Evolutionary conservation across 805 yeast genomes (phyloP).

Genomic region (Cyberlindnera lachancei): DNA sequence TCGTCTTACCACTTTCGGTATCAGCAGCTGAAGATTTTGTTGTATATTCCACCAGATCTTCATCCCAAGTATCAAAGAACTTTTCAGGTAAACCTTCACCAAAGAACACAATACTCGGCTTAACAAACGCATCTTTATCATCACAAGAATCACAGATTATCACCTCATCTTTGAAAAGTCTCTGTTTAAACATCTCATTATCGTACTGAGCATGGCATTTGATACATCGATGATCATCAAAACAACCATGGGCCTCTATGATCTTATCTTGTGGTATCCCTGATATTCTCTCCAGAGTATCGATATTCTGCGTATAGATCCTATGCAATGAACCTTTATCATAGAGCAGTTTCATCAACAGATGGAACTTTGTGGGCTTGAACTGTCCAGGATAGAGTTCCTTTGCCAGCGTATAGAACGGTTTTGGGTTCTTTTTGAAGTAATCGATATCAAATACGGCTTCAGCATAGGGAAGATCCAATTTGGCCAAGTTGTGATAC

Average conservation of each 20-base stretch:
- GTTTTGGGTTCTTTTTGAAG: conserved; percentile 66
- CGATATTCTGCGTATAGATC: conserved; percentile 89
- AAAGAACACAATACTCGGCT: conserved; percentile 92
- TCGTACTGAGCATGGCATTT: conserved; percentile 56
- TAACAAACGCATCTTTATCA: conserved; percentile 77
- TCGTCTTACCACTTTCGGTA: not conserved
- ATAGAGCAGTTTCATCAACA: conserved; percentile 58
- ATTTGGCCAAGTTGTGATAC: conserved; percentile 67
- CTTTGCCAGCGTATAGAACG: conserved; percentile 76
- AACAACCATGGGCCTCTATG: conserved; percentile 94
- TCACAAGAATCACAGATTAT: conserved; percentile 52
- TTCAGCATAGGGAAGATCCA: conserved; percentile 85
- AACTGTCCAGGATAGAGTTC: conserved; percentile 88
- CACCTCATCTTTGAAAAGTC: conserved; percentile 26
- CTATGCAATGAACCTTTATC: conserved; percentile 55
- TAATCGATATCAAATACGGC: conserved; percentile 91
- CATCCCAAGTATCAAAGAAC: conserved; percentile 66
- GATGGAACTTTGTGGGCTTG: conserved; percentile 76
- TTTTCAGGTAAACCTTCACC: conserved; percentile 77
- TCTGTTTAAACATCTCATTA: conserved; percentile 34
- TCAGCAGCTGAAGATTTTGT: not conserved
- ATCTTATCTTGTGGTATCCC: conserved; percentile 59
- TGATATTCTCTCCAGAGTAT: conserved; percentile 81
- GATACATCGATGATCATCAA: conserved; percentile 78
- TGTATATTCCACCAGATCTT: conserved; percentile 27